Evolutionary conservation across 345 rosid species (phyloP).

Genomic region (Balakata baccata): DNA sequence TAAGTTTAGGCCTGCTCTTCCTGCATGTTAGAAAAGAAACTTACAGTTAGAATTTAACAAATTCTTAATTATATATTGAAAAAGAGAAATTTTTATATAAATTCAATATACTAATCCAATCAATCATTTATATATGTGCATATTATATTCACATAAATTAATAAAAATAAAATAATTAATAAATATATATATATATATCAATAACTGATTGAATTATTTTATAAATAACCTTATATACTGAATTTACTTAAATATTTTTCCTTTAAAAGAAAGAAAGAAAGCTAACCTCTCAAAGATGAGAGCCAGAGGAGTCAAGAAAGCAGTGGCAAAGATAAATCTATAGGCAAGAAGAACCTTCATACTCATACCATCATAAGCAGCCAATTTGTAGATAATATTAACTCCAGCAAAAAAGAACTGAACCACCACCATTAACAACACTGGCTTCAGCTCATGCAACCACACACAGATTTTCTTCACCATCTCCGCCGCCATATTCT

Average conservation of each 20-base stretch:
- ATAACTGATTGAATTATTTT: no score
- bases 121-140: no score
- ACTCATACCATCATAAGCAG: slow-evolving; percentile 14
- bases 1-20: slow-evolving; percentile 16
- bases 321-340: slow-evolving; percentile 16
- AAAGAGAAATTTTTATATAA: no score
- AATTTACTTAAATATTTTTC: no score
- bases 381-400: slow-evolving; percentile 18
- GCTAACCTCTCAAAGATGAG: slow-evolving; percentile 16
- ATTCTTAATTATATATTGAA: no score
- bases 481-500: no score
- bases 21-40: neutral
- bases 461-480: neutral
- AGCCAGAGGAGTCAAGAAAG: slow-evolving; percentile 18
- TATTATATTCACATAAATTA: no score
- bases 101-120: no score
- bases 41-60: neutral
- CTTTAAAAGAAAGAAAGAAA: neutral
- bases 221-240: no score
- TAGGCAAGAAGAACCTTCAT: slow-evolving; percentile 13
- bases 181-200: no score
- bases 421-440: slow-evolving; percentile 14
- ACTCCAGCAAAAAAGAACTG: slow-evolving; percentile 14
- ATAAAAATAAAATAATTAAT: neutral
- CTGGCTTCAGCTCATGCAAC: slow-evolving; percentile 8